Evolutionary conservation across 2,329 filamentous ascomycete genomes (phyloP).

Genomic region (Aureobasidium pullulans): DNA sequence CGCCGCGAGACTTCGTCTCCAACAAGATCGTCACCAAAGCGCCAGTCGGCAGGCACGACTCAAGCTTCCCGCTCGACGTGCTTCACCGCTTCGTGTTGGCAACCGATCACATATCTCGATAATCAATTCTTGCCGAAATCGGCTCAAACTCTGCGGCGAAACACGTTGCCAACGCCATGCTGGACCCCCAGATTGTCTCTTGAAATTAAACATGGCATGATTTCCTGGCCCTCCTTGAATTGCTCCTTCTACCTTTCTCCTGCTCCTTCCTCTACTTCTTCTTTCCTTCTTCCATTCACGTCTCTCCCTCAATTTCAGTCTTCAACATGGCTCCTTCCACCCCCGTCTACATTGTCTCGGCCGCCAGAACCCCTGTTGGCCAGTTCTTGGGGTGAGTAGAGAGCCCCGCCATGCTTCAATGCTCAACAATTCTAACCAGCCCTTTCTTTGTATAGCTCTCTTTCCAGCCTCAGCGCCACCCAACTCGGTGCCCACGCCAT

Average conservation of each 20-base stretch:
- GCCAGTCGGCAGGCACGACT: background rate
- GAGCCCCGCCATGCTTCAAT: conserved; percentile 3
- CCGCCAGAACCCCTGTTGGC: conserved; percentile 81
- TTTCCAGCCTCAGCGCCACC: conserved; percentile 77
- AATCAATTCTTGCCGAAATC: background rate
- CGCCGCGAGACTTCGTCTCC: conserved; percentile 1
- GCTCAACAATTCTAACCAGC: conserved; percentile 13
- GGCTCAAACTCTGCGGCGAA: background rate
- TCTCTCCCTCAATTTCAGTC: background rate
- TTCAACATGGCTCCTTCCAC: conserved; percentile 65
- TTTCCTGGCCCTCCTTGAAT: conserved; percentile 4
- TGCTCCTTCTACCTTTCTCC: background rate
- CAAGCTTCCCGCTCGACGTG: background rate
- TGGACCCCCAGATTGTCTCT: conserved; percentile 3
- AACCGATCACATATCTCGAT: background rate
- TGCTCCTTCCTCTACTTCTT: background rate
- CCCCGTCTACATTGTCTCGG: conserved; percentile 92
- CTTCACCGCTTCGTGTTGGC: conserved; percentile 3
- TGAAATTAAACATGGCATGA: conserved; percentile 13
- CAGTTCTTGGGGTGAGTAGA: conserved; percentile 78
- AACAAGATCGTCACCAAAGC: background rate
- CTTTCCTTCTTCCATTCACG: background rate
- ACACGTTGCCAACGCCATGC: background rate
- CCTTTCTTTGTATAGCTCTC: conserved; percentile 53
- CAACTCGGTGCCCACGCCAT: conserved; percentile 88